Evolutionary conservation across 108 stramenopile genomes (phyloP).

Genomic region (Poteriospumella lacustris): DNA sequence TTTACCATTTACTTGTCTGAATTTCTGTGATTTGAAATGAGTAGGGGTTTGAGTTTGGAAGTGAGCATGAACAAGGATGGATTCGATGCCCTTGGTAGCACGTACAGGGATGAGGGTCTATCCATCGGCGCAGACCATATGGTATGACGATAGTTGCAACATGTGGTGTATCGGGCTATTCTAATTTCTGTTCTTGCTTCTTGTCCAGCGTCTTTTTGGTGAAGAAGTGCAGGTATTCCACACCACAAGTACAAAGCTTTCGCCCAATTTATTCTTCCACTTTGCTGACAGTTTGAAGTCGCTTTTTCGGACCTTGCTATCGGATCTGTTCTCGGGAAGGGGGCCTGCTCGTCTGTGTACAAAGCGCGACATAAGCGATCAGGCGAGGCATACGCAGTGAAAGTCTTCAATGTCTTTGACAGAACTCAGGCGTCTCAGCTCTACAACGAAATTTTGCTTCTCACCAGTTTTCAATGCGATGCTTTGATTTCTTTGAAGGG

Average conservation of each 20-base stretch:
- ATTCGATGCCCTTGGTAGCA: background rate
- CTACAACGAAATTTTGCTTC: slow-evolving; percentile 37
- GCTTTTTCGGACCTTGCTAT: background rate
- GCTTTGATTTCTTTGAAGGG: slow-evolving; percentile 41
- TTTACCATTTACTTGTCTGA: too few relatives aligned
- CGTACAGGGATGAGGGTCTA: slow-evolving; percentile 3
- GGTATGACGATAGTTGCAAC: background rate
- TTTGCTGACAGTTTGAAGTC: background rate
- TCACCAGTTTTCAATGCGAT: slow-evolving; percentile 38
- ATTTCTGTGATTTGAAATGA: too few relatives aligned
- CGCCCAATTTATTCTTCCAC: background rate
- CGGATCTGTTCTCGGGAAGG: background rate
- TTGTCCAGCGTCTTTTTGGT: background rate
- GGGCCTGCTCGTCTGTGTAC: slow-evolving; percentile 24
- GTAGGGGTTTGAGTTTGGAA: too few relatives aligned
- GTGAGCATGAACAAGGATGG: too few relatives aligned
- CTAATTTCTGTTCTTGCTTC: background rate
- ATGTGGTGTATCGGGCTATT: background rate
- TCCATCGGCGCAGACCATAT: slow-evolving; percentile 12
- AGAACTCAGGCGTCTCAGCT: slow-evolving; percentile 38
- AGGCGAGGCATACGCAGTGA: slow-evolving; percentile 35
- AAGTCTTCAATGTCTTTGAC: slow-evolving; percentile 45
- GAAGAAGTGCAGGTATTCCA: slow-evolving; percentile 3
- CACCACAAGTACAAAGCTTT: background rate
- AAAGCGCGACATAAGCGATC: slow-evolving; percentile 1